Base-by-base conservation (phyloP, 2,329 filamentous ascomycete genomes). In the Colletotrichum eleusines region DNA sequence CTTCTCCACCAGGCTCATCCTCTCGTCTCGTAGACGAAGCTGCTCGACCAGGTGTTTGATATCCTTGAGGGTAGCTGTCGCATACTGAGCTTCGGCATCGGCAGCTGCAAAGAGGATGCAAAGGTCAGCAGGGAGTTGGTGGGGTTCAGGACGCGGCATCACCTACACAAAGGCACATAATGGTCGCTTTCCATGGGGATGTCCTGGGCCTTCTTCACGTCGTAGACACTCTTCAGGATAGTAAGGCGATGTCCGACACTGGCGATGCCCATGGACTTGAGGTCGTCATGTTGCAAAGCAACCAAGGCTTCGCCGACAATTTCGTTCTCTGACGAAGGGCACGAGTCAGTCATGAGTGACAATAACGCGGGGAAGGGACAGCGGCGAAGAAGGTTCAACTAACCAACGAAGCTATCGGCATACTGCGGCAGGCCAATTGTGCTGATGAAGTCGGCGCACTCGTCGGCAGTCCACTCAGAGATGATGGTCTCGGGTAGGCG, bases 231-330 rank as follows among this genome's bases (percentile, higher is more conserved):
- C 84, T 98, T 98, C 69, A 99, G 87, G 69, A 99, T 97, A 28
- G 94, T 97, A 76, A 99, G 86, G 71, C 96, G 91, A 83, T 99
- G 96, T 50, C 96, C 96, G 58, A 98, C 94, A 82, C 95, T 98
- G 73, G 87, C 86, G 74, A 99, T 93, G 58, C 95, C 95, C 91
- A 98, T 95, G 78, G 97, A 94, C 82, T 97, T 97, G 76, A 99
- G 85, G 79, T 98, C 95, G 68, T 97, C 93, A 79, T 98, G 96
- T 73, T 93, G 92, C 73, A 99, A 84, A 50, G 94, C 94, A 68
- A 97, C 90, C 73, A 99, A 85, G 63, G 94, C 95, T 80, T 98
- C 94, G 74, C 96, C 96, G 46, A 95, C 92, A 76, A 99, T 97
- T 74, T 94, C 94, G 78, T 99, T 97, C 77, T 98, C 96, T 96